Evolutionary conservation across 352 stramenopile species (phyloP).

Genomic region (Pythium vanterpoolii): DNA sequence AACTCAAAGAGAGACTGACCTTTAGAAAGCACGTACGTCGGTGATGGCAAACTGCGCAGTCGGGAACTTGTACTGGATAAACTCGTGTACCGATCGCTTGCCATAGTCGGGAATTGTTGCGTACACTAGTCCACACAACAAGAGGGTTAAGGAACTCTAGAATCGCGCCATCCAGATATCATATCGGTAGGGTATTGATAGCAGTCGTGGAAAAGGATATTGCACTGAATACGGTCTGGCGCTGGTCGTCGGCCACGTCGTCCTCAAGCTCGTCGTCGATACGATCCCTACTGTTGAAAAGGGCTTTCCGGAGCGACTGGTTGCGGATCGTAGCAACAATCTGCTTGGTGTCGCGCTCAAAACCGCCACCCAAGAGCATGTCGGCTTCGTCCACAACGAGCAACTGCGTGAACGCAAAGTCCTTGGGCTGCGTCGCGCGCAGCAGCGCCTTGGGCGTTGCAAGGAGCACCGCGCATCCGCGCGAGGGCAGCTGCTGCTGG

Average conservation of each 20-base stretch:
- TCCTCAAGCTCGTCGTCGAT: conserved; percentile 8
- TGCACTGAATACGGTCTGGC: conserved; percentile 78
- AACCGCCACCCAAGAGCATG: conserved; percentile 73
- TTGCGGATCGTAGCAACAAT: conserved; percentile 79
- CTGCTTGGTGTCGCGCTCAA: conserved; percentile 79
- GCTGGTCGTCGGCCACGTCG: conserved; percentile 26
- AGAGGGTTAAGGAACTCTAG: conserved; percentile 16
- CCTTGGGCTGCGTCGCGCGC: conserved; percentile 51
- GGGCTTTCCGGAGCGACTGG: conserved; percentile 45
- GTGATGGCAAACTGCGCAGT: conserved; percentile 57
- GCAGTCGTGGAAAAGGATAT: conserved; percentile 48
- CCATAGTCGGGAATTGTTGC: conserved; percentile 82
- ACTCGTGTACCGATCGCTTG: conserved; percentile 62
- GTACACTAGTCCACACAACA: conserved; percentile 27
- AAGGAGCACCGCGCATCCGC: conserved; percentile 49
- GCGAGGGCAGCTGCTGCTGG: conserved; percentile 41
- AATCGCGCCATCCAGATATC: background rate
- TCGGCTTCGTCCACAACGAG: conserved; percentile 83
- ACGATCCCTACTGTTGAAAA: conserved; percentile 38
- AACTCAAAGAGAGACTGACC: background rate
- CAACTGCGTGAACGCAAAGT: conserved; percentile 72
- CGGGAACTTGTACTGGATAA: conserved; percentile 79
- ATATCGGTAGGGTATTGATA: too few species aligned
- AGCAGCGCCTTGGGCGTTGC: conserved; percentile 66
- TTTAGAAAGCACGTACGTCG: conserved; percentile 29